These are phyloP conservation scores for Trypanosoma theileri DNA, from an alignment of 208 protist genomes.

Conservation along the genomic window DNA sequence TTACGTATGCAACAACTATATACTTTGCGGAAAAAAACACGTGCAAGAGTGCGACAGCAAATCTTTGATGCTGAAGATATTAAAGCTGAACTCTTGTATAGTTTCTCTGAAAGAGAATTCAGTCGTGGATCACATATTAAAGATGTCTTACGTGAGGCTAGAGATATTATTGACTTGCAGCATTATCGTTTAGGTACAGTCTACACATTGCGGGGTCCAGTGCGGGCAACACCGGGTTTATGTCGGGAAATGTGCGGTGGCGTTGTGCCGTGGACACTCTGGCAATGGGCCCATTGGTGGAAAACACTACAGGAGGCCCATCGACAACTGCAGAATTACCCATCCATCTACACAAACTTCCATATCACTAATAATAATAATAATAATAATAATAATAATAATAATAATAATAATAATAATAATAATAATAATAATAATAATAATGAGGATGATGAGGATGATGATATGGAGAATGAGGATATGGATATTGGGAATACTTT, in stretches of 20 bases:
- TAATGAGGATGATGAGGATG: not conserved
- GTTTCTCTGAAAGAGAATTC: slow-evolving; percentile 34
- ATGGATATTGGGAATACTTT: not conserved
- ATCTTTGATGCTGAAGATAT: slow-evolving; percentile 88
- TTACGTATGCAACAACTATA: slow-evolving; percentile 61
- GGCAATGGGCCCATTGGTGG: slow-evolving; percentile 88
- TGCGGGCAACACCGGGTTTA: slow-evolving; percentile 7
- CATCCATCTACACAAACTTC: too few species aligned
- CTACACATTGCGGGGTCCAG: not conserved
- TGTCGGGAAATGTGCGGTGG: slow-evolving; percentile 47
- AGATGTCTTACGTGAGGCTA: slow-evolving; percentile 49
- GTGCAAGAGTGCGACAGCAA: slow-evolving; percentile 71
- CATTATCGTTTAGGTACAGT: slow-evolving; percentile 8
- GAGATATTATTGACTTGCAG: slow-evolving; percentile 46
- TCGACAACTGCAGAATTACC: slow-evolving; percentile 2
- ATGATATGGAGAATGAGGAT: not conserved
- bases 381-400: too few species aligned
- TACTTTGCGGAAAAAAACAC: slow-evolving; percentile 52
- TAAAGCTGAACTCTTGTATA: slow-evolving; percentile 44
- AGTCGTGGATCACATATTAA: slow-evolving; percentile 42
- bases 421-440: not conserved
- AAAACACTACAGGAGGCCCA: slow-evolving; percentile 29
- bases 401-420: not conserved
- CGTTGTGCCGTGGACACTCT: slow-evolving; percentile 79
- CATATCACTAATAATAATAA: too few species aligned